Conservation (phyloP, 2,329 filamentous ascomycete species). For the Trichoderma asperellum region DNA sequence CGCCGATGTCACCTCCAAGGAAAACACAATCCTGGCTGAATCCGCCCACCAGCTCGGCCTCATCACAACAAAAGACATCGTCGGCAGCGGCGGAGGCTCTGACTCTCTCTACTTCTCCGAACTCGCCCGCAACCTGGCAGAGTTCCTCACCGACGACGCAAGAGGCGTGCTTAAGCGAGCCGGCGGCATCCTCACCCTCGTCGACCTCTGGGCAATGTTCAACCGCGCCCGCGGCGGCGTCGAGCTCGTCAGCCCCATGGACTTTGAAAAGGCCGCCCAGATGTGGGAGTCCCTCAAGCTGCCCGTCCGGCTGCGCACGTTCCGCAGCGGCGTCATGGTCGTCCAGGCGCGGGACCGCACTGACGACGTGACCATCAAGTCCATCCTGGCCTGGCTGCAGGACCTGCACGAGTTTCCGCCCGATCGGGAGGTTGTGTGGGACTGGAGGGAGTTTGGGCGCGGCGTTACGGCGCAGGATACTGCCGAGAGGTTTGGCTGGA, state of each 20-base stretch:
- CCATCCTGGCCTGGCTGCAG: conserved; percentile 76
- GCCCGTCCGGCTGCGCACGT: conserved; percentile 82
- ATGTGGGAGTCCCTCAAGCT: conserved; percentile 88
- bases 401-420: conserved; percentile 70
- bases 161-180: conserved; percentile 76
- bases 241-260: conserved; percentile 86
- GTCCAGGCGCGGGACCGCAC: conserved; percentile 87
- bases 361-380: conserved; percentile 84
- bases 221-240: conserved; percentile 92
- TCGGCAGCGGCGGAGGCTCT: conserved; percentile 72
- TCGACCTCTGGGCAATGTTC: conserved; percentile 93
- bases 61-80: conserved; percentile 93
- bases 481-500: conserved; percentile 93
- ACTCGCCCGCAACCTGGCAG: conserved; percentile 79
- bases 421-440: conserved; percentile 69
- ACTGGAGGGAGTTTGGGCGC: conserved; percentile 76
- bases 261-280: conserved; percentile 87
- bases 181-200: conserved; percentile 85
- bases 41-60: conserved; percentile 80
- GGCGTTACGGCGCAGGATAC: conserved; percentile 89
- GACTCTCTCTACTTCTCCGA: conserved; percentile 90
- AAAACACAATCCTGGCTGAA: conserved; percentile 75
- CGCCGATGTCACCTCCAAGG: conserved; percentile 67
- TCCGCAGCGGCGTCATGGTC: conserved; percentile 92
- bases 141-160: conserved; percentile 85